phyloP scores from a whole-genome alignment of 176 grass and related monocot species.

The Lolium multiflorum region DNA sequence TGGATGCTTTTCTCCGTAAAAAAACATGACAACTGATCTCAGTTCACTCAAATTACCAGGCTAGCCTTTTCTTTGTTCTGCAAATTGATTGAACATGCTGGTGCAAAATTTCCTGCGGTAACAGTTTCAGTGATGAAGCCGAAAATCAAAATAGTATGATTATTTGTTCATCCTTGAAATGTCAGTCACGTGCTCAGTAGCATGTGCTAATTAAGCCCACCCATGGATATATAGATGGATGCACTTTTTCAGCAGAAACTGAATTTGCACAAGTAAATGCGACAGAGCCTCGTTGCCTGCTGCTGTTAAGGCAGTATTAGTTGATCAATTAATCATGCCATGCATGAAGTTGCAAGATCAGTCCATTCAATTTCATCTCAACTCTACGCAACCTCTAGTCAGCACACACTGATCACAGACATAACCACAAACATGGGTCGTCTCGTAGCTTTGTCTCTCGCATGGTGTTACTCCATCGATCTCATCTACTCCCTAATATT shows the following conservation, averaged over 20 bases:
- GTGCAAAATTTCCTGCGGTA: background rate
- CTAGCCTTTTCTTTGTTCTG: background rate
- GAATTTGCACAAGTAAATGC: background rate
- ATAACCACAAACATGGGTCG: background rate
- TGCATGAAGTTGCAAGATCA: background rate
- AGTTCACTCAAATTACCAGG: background rate
- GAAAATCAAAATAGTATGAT: background rate
- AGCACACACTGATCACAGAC: background rate
- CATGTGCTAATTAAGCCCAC: background rate
- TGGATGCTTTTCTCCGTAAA: background rate
- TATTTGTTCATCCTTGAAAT: background rate
- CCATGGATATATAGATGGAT: background rate
- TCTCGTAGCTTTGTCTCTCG: too few relatives aligned
- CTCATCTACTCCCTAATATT: background rate
- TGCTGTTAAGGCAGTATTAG: background rate
- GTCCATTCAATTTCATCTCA: background rate
- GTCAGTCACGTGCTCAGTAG: background rate
- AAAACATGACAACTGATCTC: background rate
- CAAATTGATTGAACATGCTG: background rate
- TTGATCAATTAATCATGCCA: background rate
- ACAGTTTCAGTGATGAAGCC: background rate
- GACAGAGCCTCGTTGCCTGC: background rate
- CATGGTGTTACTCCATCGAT: background rate
- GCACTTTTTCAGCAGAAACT: conserved; percentile 20
- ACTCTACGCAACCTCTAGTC: conserved; percentile 18